Evolutionary conservation across 2,329 filamentous ascomycete species (phyloP).

Genomic region (Botrytis sinoallii): DNA sequence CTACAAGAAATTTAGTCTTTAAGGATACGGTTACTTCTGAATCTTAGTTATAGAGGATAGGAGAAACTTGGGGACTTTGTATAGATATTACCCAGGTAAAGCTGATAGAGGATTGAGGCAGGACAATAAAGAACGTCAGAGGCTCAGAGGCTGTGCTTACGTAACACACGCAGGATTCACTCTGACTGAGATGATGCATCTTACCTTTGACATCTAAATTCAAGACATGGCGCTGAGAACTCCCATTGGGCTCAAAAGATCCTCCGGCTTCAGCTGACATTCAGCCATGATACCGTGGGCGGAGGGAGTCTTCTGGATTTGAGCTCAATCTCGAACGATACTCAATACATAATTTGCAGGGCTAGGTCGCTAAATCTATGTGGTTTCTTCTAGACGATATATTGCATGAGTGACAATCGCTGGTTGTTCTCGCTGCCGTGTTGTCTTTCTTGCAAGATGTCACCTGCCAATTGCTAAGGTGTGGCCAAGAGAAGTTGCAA

Average conservation of each 20-base stretch:
- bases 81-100: neutral
- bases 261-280: neutral
- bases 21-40: no score
- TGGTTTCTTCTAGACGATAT: neutral
- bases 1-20: neutral
- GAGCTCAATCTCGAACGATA: neutral
- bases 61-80: neutral
- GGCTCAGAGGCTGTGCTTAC: neutral
- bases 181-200: neutral
- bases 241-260: neutral
- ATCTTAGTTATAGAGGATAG: no score
- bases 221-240: neutral
- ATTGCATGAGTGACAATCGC: neutral
- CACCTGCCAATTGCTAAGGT: neutral
- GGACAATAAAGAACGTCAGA: neutral
- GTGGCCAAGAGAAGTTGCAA: neutral
- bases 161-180: neutral
- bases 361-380: neutral
- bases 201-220: neutral
- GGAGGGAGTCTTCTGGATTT: neutral
- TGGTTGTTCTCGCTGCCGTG: neutral
- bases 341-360: neutral
- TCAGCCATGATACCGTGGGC: neutral
- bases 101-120: neutral
- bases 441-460: neutral